Evolutionary conservation across 306 rosid species (phyloP), one percentile per base, ranked within the genome.

Genomic region (Vigna unguiculata): DNA sequence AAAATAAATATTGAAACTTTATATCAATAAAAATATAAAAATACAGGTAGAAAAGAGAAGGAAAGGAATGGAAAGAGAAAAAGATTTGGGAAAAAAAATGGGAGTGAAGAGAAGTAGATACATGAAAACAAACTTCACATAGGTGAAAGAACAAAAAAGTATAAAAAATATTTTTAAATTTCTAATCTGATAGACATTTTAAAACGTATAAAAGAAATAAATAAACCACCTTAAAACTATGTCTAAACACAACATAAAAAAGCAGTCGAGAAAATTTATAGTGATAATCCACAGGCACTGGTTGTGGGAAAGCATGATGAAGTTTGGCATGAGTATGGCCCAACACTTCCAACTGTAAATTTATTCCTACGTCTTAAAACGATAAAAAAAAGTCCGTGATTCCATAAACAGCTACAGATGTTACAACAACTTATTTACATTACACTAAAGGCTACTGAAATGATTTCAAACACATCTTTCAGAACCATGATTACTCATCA

Each of bases 381-480:
- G 7, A 63, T 49, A 59, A 59, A 63, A 76, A 76, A 75, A 24
- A 76, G 22, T 49, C 7, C 64, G 48, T 58, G 41, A 76, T 17
- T 49, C 12, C 68, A 60, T 38, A 17, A 69, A 58, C 60, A 75
- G 63, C 55, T 32, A 66, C 1, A 75, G 17, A 28, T 17, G 61
- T 74, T 67, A 59, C 24, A 68, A 17, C 54, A 74, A 25, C 53
- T 79, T 58, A 52, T 80, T 71, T 80, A 80, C 74, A 72, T 66
- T n/a, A 46, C 66, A 32, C 46, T 4, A 24, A 36, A 59, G 20
- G 49, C 55, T 20, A 68, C 30, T 40, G 61, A 71, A 59, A 74
- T 20, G 58, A 21, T 71, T 57, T 14, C 11, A 14, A 59, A 51
- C 52, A 74, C n/a, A 69, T 45, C 68, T 47, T 74, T 8, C 52